A percentile compares a stretch with the other conserved stretches of the same genome.
phyloP scores from a whole-genome alignment of 495 filamentous ascomycete species.

The Pyrenula aspistea region DNA sequence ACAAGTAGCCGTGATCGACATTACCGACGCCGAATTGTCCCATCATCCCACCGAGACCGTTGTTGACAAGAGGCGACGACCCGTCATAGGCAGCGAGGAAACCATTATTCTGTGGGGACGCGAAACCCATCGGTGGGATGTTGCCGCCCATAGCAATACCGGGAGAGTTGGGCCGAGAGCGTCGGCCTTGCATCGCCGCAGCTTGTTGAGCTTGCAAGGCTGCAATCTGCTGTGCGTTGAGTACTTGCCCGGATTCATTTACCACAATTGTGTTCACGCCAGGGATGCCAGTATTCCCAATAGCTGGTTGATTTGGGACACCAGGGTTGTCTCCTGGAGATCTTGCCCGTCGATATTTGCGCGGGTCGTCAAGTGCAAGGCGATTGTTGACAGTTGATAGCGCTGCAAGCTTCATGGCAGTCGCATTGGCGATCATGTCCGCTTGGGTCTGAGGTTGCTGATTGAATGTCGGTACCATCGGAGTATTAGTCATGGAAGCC shows the following conservation, averaged over 20 bases:
- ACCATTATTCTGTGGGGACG: slow-evolving; percentile 88
- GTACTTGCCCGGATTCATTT: slow-evolving; percentile 79
- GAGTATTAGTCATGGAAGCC: slow-evolving; percentile 97
- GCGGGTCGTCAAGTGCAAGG: slow-evolving; percentile 90
- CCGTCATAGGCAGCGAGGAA: slow-evolving; percentile 85
- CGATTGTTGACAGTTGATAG: slow-evolving; percentile 97
- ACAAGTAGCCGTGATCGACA: slow-evolving; percentile 62
- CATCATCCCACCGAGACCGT: slow-evolving; percentile 58
- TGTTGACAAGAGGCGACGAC: slow-evolving; percentile 58
- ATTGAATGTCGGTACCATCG: slow-evolving; percentile 80
- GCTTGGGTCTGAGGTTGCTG: slow-evolving; percentile 53
- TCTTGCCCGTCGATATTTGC: slow-evolving; percentile 82
- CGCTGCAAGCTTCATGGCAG: slow-evolving; percentile 96
- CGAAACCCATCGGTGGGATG: slow-evolving; percentile 60
- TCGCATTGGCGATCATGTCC: slow-evolving; percentile 98
- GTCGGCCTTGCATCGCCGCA: slow-evolving; percentile 61
- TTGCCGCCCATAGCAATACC: slow-evolving; percentile 64
- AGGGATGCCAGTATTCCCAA: slow-evolving; percentile 38
- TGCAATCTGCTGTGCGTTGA: slow-evolving; percentile 74
- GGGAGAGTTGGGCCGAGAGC: slow-evolving; percentile 88
- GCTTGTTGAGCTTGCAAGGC: slow-evolving; percentile 77
- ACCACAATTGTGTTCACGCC: slow-evolving; percentile 72
- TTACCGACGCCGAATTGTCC: slow-evolving; percentile 60
- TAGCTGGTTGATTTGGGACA: slow-evolving; percentile 19
- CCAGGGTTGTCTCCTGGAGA: slow-evolving; percentile 68